Base-by-base conservation (phyloP, 179 eudicot species). In the Carnegiea gigantea region DNA sequence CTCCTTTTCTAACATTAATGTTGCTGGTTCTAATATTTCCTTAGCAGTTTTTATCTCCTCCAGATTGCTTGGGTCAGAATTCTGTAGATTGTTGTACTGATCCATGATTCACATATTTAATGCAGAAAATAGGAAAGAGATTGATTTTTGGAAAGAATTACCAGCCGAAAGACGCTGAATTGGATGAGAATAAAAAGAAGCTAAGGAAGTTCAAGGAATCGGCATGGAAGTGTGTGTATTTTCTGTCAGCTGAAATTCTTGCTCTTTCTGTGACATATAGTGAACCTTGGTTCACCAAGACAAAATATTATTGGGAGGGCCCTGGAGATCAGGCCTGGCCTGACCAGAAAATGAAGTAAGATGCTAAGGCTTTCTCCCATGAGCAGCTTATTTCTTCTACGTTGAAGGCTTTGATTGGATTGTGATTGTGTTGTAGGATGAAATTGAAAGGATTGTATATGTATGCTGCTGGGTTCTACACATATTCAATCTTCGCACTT, bases 291-390 rank as follows among this genome's bases (percentile, higher is more conserved):
- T 93, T 93, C 85, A 93, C 89, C 54, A 85, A 89, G 76, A 92
- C 98, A 4, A 91, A 62, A 81, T 81, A 81, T 75, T 95, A 89
- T 83, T 95, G 98, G 98, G 88, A 88, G 65, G 98, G 98, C 62
- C 98, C 98, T 59, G 98, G 97, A 78, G 88, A 92, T 83, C 98
- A 95, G 87, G 84, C 76, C 78, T 95, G 98, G 98, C 98, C 98
- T 65, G 95, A 95, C 84, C 98, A 86, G 83, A 88, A 87, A 86
- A 85, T 83, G 79, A 93, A 95, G 98, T 95, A 93, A 81, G 89
- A 76, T 65, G 71, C 84, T 60, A 0, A 44, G 70, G 62, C 48
- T 60, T 80, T 76, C 72, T 60, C 71, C 20, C 36, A 7, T 23
- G 7, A 17, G 33, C 36, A 73, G 28, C 20, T 77, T 23, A 60